These are phyloP conservation scores for Adansonia digitata DNA, from an alignment of 345 rosid genomes.

Conservation along the genomic window DNA sequence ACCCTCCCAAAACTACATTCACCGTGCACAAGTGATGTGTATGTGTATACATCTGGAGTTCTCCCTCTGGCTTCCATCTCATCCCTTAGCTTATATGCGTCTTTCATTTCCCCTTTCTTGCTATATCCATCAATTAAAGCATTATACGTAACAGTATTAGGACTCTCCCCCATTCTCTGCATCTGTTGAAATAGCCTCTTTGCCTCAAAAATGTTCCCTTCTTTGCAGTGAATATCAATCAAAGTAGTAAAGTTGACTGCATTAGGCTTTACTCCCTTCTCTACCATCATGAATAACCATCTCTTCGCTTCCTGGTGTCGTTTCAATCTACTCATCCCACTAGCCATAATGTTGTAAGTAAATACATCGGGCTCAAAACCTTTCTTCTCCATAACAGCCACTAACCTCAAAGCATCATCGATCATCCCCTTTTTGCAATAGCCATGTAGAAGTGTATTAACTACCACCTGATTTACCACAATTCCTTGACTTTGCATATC, in stretches of 20 bases:
- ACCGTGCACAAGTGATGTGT: slow-evolving; percentile 70
- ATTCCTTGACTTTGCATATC: slow-evolving; percentile 69
- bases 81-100: slow-evolving; percentile 53
- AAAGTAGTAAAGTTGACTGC: slow-evolving; percentile 58
- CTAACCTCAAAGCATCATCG: slow-evolving; percentile 54
- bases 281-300: slow-evolving; percentile 54
- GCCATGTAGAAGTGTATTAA: slow-evolving; percentile 67
- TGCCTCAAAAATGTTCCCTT: slow-evolving; percentile 77
- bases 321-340: slow-evolving; percentile 50
- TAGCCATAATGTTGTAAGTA: slow-evolving; percentile 58
- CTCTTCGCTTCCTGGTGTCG: slow-evolving; percentile 63
- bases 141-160: slow-evolving; percentile 55
- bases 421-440: slow-evolving; percentile 61
- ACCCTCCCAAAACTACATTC: slow-evolving; percentile 60
- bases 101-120: slow-evolving; percentile 62
- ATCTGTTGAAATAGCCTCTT: slow-evolving; percentile 57
- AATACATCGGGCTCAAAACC: slow-evolving; percentile 60
- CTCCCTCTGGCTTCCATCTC: slow-evolving; percentile 53
- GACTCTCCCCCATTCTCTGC: slow-evolving; percentile 47
- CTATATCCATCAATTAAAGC: slow-evolving; percentile 58
- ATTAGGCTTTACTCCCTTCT: slow-evolving; percentile 43
- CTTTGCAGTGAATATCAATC: slow-evolving; percentile 70
- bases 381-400: slow-evolving; percentile 60
- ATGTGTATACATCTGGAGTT: slow-evolving; percentile 54
- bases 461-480: slow-evolving; percentile 46